A percentile compares a stretch with the other conserved stretches of the same genome.
phyloP scores from a whole-genome alignment of 495 filamentous ascomycete species.

The Astrocystis sublimbata region DNA sequence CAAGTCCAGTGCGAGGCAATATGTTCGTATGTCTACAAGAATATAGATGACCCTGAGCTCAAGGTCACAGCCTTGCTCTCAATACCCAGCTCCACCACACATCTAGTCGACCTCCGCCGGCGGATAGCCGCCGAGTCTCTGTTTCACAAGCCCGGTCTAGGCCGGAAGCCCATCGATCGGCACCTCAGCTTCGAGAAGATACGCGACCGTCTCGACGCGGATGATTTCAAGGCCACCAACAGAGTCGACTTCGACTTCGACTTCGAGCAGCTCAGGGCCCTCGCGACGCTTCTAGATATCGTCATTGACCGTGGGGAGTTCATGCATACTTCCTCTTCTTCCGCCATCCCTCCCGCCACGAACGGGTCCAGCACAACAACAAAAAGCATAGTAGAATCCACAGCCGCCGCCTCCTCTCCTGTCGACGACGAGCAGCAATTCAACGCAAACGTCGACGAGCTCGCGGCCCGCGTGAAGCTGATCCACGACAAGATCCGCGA shows the following conservation, averaged over 20 bases:
- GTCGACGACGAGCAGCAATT: constrained; percentile 51
- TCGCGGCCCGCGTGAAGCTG: constrained; percentile 62
- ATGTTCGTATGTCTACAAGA: constrained; percentile 52
- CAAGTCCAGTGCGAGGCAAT: constrained; percentile 54
- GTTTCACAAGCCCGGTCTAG: constrained; percentile 52
- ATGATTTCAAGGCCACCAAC: constrained; percentile 48
- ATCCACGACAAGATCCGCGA: constrained; percentile 74
- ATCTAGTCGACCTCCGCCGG: constrained; percentile 63
- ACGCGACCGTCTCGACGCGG: constrained; percentile 51
- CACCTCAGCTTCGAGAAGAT: constrained; percentile 55
- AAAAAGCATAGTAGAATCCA: constrained; percentile 27
- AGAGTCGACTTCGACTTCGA: constrained; percentile 47
- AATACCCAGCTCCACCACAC: constrained; percentile 54
- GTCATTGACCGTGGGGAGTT: constrained; percentile 64
- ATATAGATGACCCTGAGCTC: constrained; percentile 51
- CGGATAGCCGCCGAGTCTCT: constrained; percentile 75
- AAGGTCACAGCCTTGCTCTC: constrained; percentile 61
- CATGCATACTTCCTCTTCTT: too few relatives aligned
- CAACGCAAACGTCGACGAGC: constrained; percentile 66
- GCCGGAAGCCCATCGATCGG: constrained; percentile 44
- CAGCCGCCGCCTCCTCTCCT: too few relatives aligned
- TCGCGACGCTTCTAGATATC: constrained; percentile 68
- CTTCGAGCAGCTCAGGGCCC: constrained; percentile 64
- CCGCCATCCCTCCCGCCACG: background rate
- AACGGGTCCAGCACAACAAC: background rate